Evolutionary conservation across 139 green algal species (phyloP).

Genomic region (Tetraselmis chui): DNA sequence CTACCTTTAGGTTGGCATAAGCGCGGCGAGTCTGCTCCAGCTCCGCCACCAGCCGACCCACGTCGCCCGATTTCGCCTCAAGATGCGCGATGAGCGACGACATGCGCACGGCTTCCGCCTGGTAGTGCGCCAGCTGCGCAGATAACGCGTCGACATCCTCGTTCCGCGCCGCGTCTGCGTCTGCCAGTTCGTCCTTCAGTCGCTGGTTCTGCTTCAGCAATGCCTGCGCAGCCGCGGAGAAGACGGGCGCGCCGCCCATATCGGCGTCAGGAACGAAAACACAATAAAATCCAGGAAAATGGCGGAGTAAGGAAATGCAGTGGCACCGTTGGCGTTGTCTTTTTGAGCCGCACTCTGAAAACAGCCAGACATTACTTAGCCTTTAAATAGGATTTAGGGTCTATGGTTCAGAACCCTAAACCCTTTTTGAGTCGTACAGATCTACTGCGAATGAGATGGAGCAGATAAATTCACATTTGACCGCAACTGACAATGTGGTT

Average conservation of each 20-base stretch:
- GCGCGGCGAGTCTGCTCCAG: neutral
- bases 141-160: neutral
- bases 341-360: no score
- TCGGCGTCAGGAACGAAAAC: no score
- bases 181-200: neutral
- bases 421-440: no score
- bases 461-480: no score
- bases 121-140: neutral
- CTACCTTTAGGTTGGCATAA: neutral
- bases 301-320: no score
- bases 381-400: no score
- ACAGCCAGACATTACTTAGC: no score
- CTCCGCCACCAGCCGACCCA: neutral
- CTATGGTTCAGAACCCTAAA: no score
- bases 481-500: no score
- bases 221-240: neutral
- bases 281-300: no score
- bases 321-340: no score
- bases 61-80: neutral
- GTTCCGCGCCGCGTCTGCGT: neutral
- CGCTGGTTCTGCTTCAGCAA: neutral
- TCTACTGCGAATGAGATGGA: no score
- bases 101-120: neutral
- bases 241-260: neutral
- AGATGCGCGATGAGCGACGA: neutral